Base-by-base conservation (phyloP, 2,329 filamentous ascomycete species). In the Achaetomium macrosporum region DNA sequence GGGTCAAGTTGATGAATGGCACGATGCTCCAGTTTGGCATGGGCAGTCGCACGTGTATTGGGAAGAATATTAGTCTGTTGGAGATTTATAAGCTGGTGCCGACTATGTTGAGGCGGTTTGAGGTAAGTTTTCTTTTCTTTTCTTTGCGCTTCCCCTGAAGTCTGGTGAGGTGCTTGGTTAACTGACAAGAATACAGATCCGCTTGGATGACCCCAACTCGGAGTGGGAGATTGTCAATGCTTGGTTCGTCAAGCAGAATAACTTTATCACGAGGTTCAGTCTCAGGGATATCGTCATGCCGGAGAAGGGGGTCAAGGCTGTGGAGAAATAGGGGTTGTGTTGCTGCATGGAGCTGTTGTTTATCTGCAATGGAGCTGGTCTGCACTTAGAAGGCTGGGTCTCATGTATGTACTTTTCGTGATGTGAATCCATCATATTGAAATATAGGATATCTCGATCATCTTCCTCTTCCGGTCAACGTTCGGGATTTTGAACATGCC, bases 11-110 rank as follows among this genome's bases (percentile, higher is more conserved):
- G 64, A 87, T 87, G 84, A 82, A 82, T 60, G 81, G 79, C 1
- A 76, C 74, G n/a, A 83, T 87, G 82, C 74, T 87, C 65, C 84
- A 88, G 60, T 89, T 89, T 66, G 85, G 85, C 1, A 85, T 85
- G 68, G 85, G 85, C 0, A 78, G 80, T 11, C 71, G 85, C 61
- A 88, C 85, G 1, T 89, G 85, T 60, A 86, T 75, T 69, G 86
- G 86, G 42, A 83, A 82, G 74, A 84, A 84, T 55, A 83, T 84
- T 44, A 80, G 77, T 55, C 59, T 83, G 61, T 59, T 83, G 61
- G 81, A 84, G 71, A 81, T 84, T 53, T 83, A 84, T 66, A 84
- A 84, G 71, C 62, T 84, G 44, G 76, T 83, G 20, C 81, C 81
- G 39, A 77, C 71, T 50, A 62, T 88, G 62, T 65, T 88, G 67